Evolutionary conservation across 179 eudicot species (phyloP).

Genomic region (Beta corolliflora): DNA sequence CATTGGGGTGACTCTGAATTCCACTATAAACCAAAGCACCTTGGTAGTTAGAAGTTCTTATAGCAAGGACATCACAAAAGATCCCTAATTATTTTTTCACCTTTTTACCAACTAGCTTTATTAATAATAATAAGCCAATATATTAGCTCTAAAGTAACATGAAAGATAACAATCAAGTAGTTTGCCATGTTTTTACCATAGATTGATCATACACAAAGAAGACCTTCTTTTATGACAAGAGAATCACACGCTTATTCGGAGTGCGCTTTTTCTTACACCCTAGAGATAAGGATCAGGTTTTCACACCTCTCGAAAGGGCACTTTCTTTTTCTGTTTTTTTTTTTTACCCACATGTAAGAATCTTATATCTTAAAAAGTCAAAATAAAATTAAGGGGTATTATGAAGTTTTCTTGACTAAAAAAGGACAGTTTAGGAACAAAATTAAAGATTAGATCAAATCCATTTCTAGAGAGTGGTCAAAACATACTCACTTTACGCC

Average conservation of each 20-base stretch:
- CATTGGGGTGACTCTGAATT: conserved; percentile 46
- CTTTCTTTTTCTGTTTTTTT: neutral
- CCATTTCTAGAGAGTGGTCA: neutral
- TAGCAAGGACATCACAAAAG: neutral
- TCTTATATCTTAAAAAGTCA: neutral
- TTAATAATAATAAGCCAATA: neutral
- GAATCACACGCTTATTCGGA: too few relatives aligned
- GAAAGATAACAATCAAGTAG: neutral
- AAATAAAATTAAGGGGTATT: neutral
- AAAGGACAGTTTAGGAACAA: too few relatives aligned
- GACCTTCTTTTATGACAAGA: too few relatives aligned
- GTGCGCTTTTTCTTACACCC: too few relatives aligned
- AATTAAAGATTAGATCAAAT: neutral
- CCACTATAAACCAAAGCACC: conserved; percentile 49
- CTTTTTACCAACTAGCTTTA: neutral
- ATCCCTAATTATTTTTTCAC: neutral
- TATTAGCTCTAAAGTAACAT: neutral
- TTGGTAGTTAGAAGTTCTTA: conserved; percentile 27
- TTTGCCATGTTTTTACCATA: neutral
- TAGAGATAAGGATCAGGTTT: neutral
- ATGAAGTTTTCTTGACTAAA: too few relatives aligned
- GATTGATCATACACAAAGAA: neutral
- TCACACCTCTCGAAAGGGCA: too few relatives aligned
- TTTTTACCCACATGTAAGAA: neutral
- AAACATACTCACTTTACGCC: neutral